A percentile compares a stretch with the other conserved stretches of the same genome.
These are phyloP conservation scores for Urochloa ruziziensis DNA, from an alignment of 176 grass and related monocot genomes.

Conservation along the genomic window DNA sequence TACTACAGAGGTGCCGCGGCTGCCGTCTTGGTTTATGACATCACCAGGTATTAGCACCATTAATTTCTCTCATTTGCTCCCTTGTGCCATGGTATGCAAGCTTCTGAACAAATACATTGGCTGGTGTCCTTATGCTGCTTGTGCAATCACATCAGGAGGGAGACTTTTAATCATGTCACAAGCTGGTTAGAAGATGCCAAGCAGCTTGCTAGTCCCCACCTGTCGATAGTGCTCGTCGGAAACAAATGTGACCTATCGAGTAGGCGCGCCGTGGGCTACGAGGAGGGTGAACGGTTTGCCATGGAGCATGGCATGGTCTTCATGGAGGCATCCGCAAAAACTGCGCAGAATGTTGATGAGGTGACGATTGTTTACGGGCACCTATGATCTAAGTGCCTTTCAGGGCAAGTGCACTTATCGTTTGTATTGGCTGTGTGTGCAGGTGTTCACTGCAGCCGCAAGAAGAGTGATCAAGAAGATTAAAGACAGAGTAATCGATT, in stretches of 20 bases:
- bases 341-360: constrained; percentile 42
- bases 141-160: constrained; percentile 22
- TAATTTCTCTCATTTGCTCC: neutral
- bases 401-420: neutral
- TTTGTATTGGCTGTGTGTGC: neutral
- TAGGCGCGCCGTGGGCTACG: constrained; percentile 19
- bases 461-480: constrained; percentile 30
- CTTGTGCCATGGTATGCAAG: neutral
- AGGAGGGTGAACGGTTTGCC: constrained; percentile 43
- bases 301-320: constrained; percentile 34
- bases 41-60: neutral
- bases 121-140: neutral
- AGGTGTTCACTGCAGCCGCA: constrained; percentile 36
- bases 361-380: neutral
- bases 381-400: no score
- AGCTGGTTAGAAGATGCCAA: constrained; percentile 45
- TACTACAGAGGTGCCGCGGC: neutral
- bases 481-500: constrained; percentile 29
- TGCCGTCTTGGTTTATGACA: neutral
- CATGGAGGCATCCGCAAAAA: constrained; percentile 46
- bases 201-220: constrained; percentile 32
- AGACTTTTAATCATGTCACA: constrained; percentile 44
- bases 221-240: constrained; percentile 33
- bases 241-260: constrained; percentile 40
- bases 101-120: neutral